Percentiles rank a stretch among this genome's conserved stretches.
Evolutionary conservation across 176 grass and related monocot genomes (phyloP).

Genomic region (Chrysopogon serrulatus): DNA sequence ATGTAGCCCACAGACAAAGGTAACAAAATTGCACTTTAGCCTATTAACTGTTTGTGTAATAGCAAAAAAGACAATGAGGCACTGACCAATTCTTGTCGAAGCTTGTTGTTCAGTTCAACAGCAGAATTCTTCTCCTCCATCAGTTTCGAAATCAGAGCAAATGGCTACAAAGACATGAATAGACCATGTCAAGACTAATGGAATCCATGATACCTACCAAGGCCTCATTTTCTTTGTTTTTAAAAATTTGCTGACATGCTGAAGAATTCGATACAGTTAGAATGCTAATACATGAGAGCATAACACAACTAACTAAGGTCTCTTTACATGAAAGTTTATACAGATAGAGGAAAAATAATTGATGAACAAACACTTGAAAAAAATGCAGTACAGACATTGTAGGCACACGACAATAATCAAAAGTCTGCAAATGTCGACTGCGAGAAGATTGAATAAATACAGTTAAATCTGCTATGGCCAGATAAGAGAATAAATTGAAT

Average conservation of each 20-base stretch:
- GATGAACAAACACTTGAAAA: neutral
- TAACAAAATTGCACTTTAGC: neutral
- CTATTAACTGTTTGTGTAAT: slow-evolving; percentile 14
- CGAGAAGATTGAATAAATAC: neutral
- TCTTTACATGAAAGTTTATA: neutral
- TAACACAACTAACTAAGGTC: neutral
- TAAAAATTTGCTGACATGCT: neutral
- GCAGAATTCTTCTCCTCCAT: slow-evolving; percentile 61
- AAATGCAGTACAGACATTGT: neutral
- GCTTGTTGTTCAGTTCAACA: slow-evolving; percentile 67
- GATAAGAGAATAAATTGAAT: neutral
- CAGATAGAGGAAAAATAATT: neutral
- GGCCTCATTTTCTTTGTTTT: neutral
- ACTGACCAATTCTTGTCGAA: slow-evolving; percentile 81
- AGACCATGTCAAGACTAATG: slow-evolving; percentile 10
- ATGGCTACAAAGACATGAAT: slow-evolving; percentile 38
- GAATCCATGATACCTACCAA: neutral
- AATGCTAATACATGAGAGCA: slow-evolving; percentile 1
- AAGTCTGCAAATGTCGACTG: neutral
- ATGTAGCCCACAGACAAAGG: neutral
- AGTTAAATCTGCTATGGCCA: neutral
- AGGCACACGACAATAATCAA: neutral
- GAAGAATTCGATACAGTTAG: neutral
- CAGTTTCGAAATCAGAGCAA: slow-evolving; percentile 56
- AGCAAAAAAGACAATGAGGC: neutral